Evolutionary conservation across 2,329 filamentous ascomycete species (phyloP), one percentile per base, ranked within the genome.

Genomic region (Tolypocladium album): DNA sequence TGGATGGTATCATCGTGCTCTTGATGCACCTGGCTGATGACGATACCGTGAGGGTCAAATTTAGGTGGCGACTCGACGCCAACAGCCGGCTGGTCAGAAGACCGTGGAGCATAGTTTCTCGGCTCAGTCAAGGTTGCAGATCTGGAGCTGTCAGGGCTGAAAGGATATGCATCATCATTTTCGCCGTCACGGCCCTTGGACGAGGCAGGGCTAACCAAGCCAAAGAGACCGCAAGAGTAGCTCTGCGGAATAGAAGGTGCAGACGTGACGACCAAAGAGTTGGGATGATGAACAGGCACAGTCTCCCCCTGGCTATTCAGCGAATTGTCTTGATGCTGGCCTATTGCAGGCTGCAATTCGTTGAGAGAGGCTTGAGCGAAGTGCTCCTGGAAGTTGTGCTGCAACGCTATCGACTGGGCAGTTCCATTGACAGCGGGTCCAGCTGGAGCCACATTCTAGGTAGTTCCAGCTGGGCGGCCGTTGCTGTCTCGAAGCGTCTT

Each of bases 41-140:
- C 17, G 13, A 47, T 13, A 4, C 56, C 59, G 13, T 40, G 63
- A 22, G 72, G 59, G n/a, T 69, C 67, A 59, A 76, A 77, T 27
- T 69, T 74, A 4, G 76, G 76, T 13, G 76, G 75, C 17, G 74
- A 71, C 40, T 68, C 64, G 36, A 62, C 64, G 5, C 63, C 61
- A 40, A 64, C 24, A 15, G 64, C 60, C 8, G 67, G 62, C n/a
- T 66, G 64, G 0, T 66, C 69, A 36, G 68, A 62, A 8, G 70
- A 69, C 6, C 72, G 70, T 4, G 76, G 75, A 1, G 74, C 73
- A 61, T 76, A 76, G 66, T 74, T 76, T 59, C 74, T 73, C 2
- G 76, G 76, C 65, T 78, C 76, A 0, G 74, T 76, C 56, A 72
- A 67, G 42, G 64, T 65, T 4, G 67, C 62, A 12, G 60, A 60